Evolutionary conservation across 768 basidiomycete species (phyloP), one percentile per base, ranked within the genome.

Genomic region (Gyrodon lividus): DNA sequence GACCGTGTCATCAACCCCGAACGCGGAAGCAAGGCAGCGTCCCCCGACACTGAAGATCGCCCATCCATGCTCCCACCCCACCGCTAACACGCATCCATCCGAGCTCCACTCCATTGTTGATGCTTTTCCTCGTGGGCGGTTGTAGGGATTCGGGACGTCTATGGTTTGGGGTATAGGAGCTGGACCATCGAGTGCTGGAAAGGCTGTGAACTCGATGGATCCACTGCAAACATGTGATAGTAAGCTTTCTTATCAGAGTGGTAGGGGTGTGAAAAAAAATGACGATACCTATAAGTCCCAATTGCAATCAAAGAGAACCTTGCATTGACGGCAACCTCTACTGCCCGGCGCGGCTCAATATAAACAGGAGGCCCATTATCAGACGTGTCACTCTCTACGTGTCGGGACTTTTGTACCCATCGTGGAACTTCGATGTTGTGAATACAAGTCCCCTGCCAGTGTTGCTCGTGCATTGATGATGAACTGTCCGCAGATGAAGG

Each of bases 41-140:
- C 96, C 96, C 12, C 90, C 89, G 10, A 93, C 84, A 63, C 87
- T 93, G 72, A 93, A 89, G 5, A 96, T 78, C 3, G 85, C 90
- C 94, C 94, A 98, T 6, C 92, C 95, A 47, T 79, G 70, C 55
- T 83, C 78, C 89, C 92, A 97, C 0, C 92, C 96, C 2, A 93
- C 92, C 30, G 94, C 95, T 10, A 99, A 74, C 6, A 91, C 92
- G 70, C 94, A 94, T 2, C 96, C 96, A 69, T 99, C 97, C 0
- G 90, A 90, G 45, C 90, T 95, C 96, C 95, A 98, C 59, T 92
- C 84, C 67, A 96, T 75, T 10, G 81, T 67, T 52, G 69, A 79
- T 5, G 92, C 83, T 35, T 78, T 70, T 1, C 90, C 91, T 5
- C 76, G 80, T 7, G 77, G 74, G 40, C 73, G 74, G 55, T 76